Conservation (phyloP, 2,329 filamentous ascomycete species). For the Venturia asperata region DNA sequence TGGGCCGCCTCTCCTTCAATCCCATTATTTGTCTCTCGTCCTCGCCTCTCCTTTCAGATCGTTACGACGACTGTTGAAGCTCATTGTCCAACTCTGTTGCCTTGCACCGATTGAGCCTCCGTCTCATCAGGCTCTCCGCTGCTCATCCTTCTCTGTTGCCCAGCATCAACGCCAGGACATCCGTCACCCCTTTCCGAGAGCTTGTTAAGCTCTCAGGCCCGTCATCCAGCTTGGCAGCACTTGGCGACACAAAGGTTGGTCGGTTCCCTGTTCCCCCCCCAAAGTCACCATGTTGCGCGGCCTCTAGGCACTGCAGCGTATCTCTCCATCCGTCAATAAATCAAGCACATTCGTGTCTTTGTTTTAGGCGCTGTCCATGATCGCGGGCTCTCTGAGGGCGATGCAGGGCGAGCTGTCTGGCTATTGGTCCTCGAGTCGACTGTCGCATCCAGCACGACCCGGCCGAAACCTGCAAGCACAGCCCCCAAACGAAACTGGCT, state of each 20-base stretch:
- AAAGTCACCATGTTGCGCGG: neutral
- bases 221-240: conserved; percentile 10
- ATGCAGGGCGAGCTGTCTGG: neutral
- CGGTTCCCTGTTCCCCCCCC: neutral
- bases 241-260: conserved; percentile 5
- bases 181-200: neutral
- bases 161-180: neutral
- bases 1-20: neutral
- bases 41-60: neutral
- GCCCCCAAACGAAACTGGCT: conserved; percentile 2
- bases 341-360: neutral
- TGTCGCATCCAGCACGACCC: neutral
- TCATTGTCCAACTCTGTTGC: neutral
- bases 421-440: conserved; percentile 1
- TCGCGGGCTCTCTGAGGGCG: neutral
- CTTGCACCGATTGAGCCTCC: neutral
- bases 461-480: conserved; percentile 7
- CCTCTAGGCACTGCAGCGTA: neutral
- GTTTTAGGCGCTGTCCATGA: neutral
- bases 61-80: neutral
- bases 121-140: neutral
- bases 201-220: neutral
- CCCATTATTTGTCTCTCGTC: neutral
- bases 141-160: neutral
- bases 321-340: too few species aligned